phyloP scores from a whole-genome alignment of 164 flowering plant genomes.

The Echeveria elegans region DNA sequence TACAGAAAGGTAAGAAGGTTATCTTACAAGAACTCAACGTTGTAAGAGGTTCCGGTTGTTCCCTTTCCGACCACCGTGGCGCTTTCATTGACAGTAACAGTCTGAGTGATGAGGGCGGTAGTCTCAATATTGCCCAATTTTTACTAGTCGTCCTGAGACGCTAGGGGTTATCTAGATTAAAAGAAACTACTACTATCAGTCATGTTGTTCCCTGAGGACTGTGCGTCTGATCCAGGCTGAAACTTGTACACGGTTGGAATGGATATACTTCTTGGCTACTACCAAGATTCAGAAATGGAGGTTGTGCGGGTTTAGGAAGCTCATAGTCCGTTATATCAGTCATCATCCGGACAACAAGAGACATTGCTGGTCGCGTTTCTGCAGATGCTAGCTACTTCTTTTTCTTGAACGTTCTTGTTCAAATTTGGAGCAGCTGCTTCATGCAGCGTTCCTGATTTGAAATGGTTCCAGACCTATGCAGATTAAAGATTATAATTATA shows the following conservation, averaged over 20 bases:
- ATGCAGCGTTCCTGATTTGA: slow-evolving; percentile 26
- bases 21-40: background rate
- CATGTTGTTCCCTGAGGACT: slow-evolving; percentile 42
- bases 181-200: slow-evolving; percentile 14
- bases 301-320: slow-evolving; percentile 56
- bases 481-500: background rate
- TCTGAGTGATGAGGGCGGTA: background rate
- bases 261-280: slow-evolving; percentile 11
- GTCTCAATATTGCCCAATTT: slow-evolving; percentile 37
- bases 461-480: slow-evolving; percentile 56
- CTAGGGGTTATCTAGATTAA: background rate
- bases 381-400: slow-evolving; percentile 53
- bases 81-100: background rate
- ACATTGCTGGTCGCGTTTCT: slow-evolving; percentile 68
- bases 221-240: slow-evolving; percentile 26
- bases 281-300: slow-evolving; percentile 46
- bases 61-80: background rate
- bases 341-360: slow-evolving; percentile 60
- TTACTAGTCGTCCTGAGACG: background rate
- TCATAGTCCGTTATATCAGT: slow-evolving; percentile 17
- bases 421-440: slow-evolving; percentile 55
- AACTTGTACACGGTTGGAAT: slow-evolving; percentile 11
- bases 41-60: background rate
- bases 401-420: slow-evolving; percentile 32
- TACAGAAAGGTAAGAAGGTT: background rate